phyloP scores from a whole-genome alignment of 2,329 filamentous ascomycete species.

The Malbranchea zuffiana region DNA sequence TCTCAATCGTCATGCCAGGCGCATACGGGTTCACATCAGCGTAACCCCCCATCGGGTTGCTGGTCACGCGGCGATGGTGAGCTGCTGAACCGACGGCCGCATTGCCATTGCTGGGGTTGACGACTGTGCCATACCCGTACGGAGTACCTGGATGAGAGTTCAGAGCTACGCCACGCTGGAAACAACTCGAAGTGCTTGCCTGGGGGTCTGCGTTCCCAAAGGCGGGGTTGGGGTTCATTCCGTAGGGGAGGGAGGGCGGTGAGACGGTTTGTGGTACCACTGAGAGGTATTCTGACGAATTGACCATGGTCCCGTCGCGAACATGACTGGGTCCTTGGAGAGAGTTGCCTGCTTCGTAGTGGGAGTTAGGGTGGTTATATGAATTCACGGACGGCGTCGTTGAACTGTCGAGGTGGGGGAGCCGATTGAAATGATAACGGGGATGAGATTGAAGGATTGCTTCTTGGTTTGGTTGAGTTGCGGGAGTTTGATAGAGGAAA shows the following conservation, averaged over 20 bases:
- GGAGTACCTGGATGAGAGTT: too few relatives aligned
- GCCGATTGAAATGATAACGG: not conserved
- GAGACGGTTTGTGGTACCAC: not conserved
- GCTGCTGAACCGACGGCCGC: not conserved
- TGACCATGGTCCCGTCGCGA: not conserved
- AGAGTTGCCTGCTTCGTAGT: not conserved
- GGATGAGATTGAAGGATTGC: too few relatives aligned
- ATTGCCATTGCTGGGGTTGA: not conserved
- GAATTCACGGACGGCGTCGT: not conserved
- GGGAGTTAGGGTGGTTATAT: not conserved
- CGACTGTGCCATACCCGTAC: too few relatives aligned
- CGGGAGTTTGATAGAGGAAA: conserved; percentile 59
- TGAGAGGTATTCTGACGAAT: not conserved
- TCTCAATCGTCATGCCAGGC: conserved; percentile 45
- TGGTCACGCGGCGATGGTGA: not conserved
- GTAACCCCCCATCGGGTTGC: conserved; percentile 1
- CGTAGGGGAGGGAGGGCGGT: too few relatives aligned
- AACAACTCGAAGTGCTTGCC: too few relatives aligned
- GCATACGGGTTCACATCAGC: conserved; percentile 2
- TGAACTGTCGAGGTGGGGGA: not conserved
- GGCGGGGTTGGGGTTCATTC: too few relatives aligned
- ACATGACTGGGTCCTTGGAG: not conserved
- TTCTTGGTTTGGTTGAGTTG: conserved; percentile 19
- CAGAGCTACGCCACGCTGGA: too few relatives aligned
- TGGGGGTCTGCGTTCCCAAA: too few relatives aligned